Evolutionary conservation across 495 filamentous ascomycete genomes (phyloP).

Genomic region (Penicillium lividum): DNA sequence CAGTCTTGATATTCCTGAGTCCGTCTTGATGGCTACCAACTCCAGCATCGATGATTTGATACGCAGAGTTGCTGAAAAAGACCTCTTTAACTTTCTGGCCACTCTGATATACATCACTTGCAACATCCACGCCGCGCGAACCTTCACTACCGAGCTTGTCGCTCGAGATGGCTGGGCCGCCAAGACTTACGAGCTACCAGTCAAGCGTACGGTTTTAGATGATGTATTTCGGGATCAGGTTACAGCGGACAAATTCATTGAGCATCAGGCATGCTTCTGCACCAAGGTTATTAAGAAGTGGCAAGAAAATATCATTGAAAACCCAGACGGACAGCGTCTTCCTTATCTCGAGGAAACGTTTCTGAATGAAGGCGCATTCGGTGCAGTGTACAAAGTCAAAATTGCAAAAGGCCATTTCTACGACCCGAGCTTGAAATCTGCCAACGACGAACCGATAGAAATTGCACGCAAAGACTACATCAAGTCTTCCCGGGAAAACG

Average conservation of each 20-base stretch:
- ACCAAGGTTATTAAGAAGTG: slow-evolving; percentile 31
- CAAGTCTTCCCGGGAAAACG: neutral
- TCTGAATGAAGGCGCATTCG: slow-evolving; percentile 25
- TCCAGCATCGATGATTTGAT: slow-evolving; percentile 13
- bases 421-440: slow-evolving; percentile 14
- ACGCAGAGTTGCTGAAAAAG: slow-evolving; percentile 19
- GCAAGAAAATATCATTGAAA: slow-evolving; percentile 21
- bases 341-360: slow-evolving; percentile 33
- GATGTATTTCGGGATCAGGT: slow-evolving; percentile 26
- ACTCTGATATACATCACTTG: slow-evolving; percentile 31
- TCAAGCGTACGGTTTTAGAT: slow-evolving; percentile 13
- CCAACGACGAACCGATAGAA: slow-evolving; percentile 13
- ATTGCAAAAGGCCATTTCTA: slow-evolving; percentile 36
- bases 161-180: slow-evolving; percentile 17
- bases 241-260: slow-evolving; percentile 28
- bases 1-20: slow-evolving; percentile 16
- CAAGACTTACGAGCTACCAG: slow-evolving; percentile 11
- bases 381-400: slow-evolving; percentile 32
- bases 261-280: slow-evolving; percentile 35
- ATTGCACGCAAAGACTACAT: slow-evolving; percentile 14
- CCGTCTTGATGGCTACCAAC: neutral
- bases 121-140: slow-evolving; percentile 29
- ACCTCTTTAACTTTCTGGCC: slow-evolving; percentile 31
- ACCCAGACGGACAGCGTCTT: slow-evolving; percentile 27
- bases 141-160: slow-evolving; percentile 28